These are phyloP conservation scores for Stipa capillata DNA, from an alignment of 176 grass and related monocot genomes.

Conservation along the genomic window DNA sequence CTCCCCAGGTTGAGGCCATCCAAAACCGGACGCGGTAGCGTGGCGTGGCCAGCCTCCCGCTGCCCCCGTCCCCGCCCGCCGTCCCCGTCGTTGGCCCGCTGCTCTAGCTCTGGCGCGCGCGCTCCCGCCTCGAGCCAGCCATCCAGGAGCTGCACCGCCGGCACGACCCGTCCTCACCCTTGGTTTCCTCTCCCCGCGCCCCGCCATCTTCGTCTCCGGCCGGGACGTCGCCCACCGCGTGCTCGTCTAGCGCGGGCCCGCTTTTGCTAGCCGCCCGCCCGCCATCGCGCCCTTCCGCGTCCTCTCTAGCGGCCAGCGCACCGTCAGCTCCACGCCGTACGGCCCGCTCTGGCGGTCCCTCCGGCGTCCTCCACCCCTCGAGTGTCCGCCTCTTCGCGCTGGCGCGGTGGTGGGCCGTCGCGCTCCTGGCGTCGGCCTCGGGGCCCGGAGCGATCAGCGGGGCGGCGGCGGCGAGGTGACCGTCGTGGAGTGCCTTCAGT, in stretches of 20 bases:
- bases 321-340: conserved; percentile 36
- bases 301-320: conserved; percentile 25
- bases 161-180: conserved; percentile 33
- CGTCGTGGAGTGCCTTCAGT: conserved; percentile 34
- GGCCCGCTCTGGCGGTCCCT: conserved; percentile 35
- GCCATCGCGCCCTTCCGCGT: conserved; percentile 20
- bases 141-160: conserved; percentile 18
- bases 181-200: conserved; percentile 18
- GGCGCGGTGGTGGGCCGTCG: conserved; percentile 19
- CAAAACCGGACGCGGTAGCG: not conserved
- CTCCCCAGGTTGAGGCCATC: not conserved
- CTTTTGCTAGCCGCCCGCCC: conserved; percentile 26
- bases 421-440: not conserved
- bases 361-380: conserved; percentile 9
- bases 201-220: conserved; percentile 34
- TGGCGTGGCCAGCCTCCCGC: not conserved
- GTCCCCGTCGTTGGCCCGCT: not conserved
- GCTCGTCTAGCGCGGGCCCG: conserved; percentile 17
- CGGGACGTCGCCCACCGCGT: conserved; percentile 14
- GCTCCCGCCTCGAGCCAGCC: conserved; percentile 20
- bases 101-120: not conserved
- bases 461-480: not conserved
- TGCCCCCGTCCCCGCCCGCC: conserved; percentile 9
- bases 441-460: too few species aligned
- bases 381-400: conserved; percentile 4